These are phyloP conservation scores for Coccomyxa subellipsoidea DNA, from an alignment of 163 green algal genomes.

Conservation along the genomic window DNA sequence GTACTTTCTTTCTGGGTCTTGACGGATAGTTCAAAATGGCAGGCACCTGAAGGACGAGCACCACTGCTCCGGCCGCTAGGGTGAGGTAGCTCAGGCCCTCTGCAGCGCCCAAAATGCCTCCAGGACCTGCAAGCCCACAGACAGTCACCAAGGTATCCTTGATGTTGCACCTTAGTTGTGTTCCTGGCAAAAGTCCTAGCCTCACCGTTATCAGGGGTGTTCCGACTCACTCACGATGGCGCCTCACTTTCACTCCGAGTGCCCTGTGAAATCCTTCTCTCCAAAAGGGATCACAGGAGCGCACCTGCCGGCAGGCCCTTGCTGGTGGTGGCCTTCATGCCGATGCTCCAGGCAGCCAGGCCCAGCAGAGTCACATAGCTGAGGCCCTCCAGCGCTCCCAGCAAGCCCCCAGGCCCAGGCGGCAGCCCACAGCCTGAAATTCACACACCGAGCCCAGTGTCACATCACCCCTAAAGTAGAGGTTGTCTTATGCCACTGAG, in stretches of 20 bases:
- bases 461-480: no score
- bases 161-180: no score
- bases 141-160: neutral
- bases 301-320: neutral
- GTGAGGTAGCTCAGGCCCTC: conserved; percentile 38
- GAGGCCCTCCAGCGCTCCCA: conserved; percentile 65
- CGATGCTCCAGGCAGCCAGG: conserved; percentile 34
- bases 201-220: no score
- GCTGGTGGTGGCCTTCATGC: neutral
- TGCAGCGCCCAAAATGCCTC: conserved; percentile 29
- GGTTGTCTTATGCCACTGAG: no score
- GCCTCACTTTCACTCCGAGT: no score
- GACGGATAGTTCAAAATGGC: neutral
- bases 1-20: neutral
- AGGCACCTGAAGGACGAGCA: conserved; percentile 34
- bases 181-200: no score
- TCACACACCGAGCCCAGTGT: no score
- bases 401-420: conserved; percentile 51
- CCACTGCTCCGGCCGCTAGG: conserved; percentile 24
- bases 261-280: no score
- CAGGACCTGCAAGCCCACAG: conserved; percentile 18
- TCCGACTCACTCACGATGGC: no score
- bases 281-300: no score
- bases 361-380: conserved; percentile 55
- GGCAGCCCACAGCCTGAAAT: conserved; percentile 61